These are phyloP conservation scores for Annulohypoxylon nitens DNA, from an alignment of 495 filamentous ascomycete species.

Conservation along the genomic window DNA sequence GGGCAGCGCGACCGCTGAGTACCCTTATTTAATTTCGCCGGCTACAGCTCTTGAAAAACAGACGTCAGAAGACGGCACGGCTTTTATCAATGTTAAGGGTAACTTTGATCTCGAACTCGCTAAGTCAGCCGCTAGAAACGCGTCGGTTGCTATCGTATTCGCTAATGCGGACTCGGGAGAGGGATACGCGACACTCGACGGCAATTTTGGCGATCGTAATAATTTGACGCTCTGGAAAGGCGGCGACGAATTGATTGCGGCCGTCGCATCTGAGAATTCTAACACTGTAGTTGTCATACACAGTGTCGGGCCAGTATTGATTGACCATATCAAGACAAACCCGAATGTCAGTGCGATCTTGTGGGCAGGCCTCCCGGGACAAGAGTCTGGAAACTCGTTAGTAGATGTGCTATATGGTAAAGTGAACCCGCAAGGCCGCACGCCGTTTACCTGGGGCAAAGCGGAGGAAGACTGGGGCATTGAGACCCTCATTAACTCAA, in stretches of 20 bases:
- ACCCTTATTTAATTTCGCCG: slow-evolving; percentile 73
- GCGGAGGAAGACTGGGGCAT: slow-evolving; percentile 64
- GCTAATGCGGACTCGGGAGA: slow-evolving; percentile 68
- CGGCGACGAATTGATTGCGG: slow-evolving; percentile 64
- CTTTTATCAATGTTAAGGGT: slow-evolving; percentile 47
- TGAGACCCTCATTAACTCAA: slow-evolving; percentile 53
- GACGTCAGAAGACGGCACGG: slow-evolving; percentile 47
- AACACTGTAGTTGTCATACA: slow-evolving; percentile 70
- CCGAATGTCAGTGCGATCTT: slow-evolving; percentile 71
- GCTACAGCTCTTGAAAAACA: slow-evolving; percentile 66
- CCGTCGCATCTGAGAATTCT: slow-evolving; percentile 61
- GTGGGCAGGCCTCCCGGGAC: slow-evolving; percentile 66
- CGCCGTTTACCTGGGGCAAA: slow-evolving; percentile 69
- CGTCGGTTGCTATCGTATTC: slow-evolving; percentile 67
- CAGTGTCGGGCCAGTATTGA: slow-evolving; percentile 64
- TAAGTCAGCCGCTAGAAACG: slow-evolving; percentile 53
- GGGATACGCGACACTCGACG: slow-evolving; percentile 69
- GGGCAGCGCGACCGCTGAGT: slow-evolving; percentile 72
- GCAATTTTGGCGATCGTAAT: slow-evolving; percentile 68
- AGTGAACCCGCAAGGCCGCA: slow-evolving; percentile 65
- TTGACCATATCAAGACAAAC: slow-evolving; percentile 62
- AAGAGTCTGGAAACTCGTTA: slow-evolving; percentile 68
- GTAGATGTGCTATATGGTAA: slow-evolving; percentile 66
- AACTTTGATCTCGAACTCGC: slow-evolving; percentile 57
- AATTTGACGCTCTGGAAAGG: slow-evolving; percentile 65